Evolutionary conservation across 257 asterid species (phyloP).

Genomic region (Schizonepeta tenuifolia): DNA sequence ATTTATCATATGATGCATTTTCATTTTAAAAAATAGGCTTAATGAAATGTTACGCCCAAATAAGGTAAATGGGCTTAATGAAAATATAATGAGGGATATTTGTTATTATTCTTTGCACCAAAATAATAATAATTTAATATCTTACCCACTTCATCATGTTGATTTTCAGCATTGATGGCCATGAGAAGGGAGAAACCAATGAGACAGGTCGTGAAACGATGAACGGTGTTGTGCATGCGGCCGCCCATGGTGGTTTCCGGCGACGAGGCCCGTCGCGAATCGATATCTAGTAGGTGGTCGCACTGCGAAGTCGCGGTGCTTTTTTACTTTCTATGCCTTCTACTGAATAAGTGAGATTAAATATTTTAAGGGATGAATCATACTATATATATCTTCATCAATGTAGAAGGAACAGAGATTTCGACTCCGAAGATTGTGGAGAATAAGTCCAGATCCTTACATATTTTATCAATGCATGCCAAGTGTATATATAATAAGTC

Average conservation of each 20-base stretch:
- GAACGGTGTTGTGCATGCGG: conserved; percentile 23
- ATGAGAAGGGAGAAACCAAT: conserved; percentile 31
- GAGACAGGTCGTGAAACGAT: conserved; percentile 28
- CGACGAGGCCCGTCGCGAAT: neutral
- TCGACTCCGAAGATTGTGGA: neutral
- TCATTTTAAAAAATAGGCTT: too few relatives aligned
- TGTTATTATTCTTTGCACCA: too few relatives aligned
- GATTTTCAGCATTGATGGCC: conserved; percentile 25
- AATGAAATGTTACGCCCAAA: too few relatives aligned
- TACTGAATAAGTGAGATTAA: neutral
- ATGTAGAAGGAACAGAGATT: neutral
- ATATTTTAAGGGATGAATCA: neutral
- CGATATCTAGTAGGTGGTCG: neutral
- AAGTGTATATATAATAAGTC: neutral
- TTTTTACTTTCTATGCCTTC: neutral
- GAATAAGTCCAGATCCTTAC: neutral
- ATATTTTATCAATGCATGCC: neutral
- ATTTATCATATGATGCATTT: too few relatives aligned
- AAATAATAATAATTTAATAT: neutral
- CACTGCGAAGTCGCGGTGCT: conserved; percentile 8
- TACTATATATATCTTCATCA: neutral
- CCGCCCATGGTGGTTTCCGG: conserved; percentile 26
- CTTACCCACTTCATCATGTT: conserved; percentile 40
- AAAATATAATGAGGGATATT: too few relatives aligned
- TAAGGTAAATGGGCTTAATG: too few relatives aligned